phyloP scores from a whole-genome alignment of 148 eudicot genomes.

The Nepenthes mirabilis region DNA sequence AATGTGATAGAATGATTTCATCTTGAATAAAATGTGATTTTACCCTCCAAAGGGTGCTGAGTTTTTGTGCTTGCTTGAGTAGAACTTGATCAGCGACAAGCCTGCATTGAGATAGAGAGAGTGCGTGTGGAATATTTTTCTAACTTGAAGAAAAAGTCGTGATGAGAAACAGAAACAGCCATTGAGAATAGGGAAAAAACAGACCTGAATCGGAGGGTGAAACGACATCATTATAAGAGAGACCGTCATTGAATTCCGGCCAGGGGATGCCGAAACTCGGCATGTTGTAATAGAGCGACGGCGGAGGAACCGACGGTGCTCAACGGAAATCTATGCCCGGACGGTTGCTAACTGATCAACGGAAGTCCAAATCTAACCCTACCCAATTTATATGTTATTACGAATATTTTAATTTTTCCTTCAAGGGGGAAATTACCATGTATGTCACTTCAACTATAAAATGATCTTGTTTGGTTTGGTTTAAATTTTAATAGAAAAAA shows the following conservation, averaged over 20 bases:
- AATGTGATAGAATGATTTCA: not conserved
- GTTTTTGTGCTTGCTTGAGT: constrained; percentile 48
- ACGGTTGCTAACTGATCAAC: no score
- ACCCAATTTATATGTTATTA: no score
- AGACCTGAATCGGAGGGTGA: constrained; percentile 44
- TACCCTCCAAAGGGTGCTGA: constrained; percentile 88
- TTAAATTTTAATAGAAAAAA: no score
- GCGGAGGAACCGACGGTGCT: no score
- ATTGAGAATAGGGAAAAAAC: constrained; percentile 3
- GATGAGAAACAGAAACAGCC: not conserved
- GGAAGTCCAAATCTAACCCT: no score
- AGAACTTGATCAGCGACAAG: constrained; percentile 46
- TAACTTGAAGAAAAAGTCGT: no score
- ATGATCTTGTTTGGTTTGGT: no score
- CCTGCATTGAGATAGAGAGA: constrained; percentile 19
- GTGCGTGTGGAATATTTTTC: not conserved
- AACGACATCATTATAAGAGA: constrained; percentile 45
- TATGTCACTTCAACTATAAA: no score
- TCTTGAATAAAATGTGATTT: not conserved
- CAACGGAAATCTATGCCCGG: no score
- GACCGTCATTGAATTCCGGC: constrained; percentile 70
- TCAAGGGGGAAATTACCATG: no score
- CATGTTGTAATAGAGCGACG: no score
- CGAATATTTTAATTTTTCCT: no score
- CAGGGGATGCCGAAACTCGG: constrained; percentile 46